phyloP scores from a whole-genome alignment of 1,284 basidiomycete genomes.

The Hymenochaete sp. region DNA sequence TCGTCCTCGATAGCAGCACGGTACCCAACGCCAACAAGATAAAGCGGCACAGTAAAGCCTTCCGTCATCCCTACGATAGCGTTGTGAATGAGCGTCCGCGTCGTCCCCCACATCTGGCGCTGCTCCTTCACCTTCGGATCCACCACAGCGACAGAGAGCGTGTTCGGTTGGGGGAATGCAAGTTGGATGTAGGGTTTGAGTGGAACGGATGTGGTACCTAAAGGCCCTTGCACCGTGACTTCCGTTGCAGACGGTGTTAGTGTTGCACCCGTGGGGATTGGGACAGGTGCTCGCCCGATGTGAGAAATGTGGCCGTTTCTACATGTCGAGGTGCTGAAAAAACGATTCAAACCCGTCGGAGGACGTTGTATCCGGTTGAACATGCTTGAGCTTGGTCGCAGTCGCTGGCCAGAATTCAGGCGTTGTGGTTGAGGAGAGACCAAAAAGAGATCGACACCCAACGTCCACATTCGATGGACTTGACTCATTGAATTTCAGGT shows the following conservation, averaged over 20 bases:
- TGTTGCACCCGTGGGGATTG: constrained; percentile 58
- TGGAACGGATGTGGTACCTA: constrained; percentile 63
- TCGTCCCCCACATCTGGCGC: constrained; percentile 88
- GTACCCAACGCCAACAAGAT: constrained; percentile 94
- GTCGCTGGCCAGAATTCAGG: neutral
- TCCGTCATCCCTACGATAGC: constrained; percentile 85
- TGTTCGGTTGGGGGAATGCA: constrained; percentile 40
- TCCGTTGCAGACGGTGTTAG: constrained; percentile 45
- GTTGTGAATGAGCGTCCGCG: constrained; percentile 82
- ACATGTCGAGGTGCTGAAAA: constrained; percentile 38
- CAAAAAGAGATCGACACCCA: too few relatives aligned
- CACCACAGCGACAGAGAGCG: constrained; percentile 58
- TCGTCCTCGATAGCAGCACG: constrained; percentile 82
- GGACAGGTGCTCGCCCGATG: constrained; percentile 76
- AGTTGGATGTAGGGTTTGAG: constrained; percentile 66
- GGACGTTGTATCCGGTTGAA: constrained; percentile 13
- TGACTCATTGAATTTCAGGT: too few relatives aligned
- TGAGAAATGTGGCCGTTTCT: constrained; percentile 46
- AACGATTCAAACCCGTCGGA: constrained; percentile 26
- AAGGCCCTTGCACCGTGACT: constrained; percentile 64
- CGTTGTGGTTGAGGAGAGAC: too few relatives aligned
- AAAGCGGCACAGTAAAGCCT: constrained; percentile 77
- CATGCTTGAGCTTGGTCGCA: constrained; percentile 2
- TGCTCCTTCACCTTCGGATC: constrained; percentile 68
- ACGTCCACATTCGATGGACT: too few relatives aligned